phyloP scores from a whole-genome alignment of 495 filamentous ascomycete genomes.

The Penicillium subrubescens region DNA sequence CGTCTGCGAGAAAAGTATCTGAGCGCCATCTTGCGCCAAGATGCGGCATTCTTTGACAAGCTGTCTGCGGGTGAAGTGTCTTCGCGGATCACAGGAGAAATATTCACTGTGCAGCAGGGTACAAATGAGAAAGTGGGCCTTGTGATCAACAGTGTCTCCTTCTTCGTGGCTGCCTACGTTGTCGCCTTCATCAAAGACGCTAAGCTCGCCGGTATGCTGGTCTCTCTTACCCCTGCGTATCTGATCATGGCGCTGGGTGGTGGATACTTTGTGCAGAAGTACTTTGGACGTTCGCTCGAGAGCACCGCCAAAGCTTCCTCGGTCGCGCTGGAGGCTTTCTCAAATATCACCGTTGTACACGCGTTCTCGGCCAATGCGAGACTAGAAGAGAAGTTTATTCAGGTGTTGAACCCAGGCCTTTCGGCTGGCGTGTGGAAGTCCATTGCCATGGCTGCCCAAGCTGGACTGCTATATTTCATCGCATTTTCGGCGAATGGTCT shows the following conservation, averaged over 20 bases:
- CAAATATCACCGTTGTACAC: slow-evolving; percentile 47
- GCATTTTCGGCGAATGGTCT: slow-evolving; percentile 63
- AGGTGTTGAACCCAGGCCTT: slow-evolving; percentile 41
- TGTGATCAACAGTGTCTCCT: slow-evolving; percentile 54
- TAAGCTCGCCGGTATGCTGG: slow-evolving; percentile 35
- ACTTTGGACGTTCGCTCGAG: slow-evolving; percentile 50
- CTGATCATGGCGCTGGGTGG: slow-evolving; percentile 64
- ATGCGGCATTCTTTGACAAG: slow-evolving; percentile 60
- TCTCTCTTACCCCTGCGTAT: slow-evolving; percentile 63
- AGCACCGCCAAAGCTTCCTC: slow-evolving; percentile 46
- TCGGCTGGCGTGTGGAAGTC: slow-evolving; percentile 57
- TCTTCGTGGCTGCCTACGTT: slow-evolving; percentile 63
- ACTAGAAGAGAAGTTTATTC: slow-evolving; percentile 54
- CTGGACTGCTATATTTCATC: slow-evolving; percentile 64
- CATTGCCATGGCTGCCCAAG: slow-evolving; percentile 53
- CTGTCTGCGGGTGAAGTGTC: slow-evolving; percentile 58
- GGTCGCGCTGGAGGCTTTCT: slow-evolving; percentile 46
- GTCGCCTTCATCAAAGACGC: slow-evolving; percentile 62
- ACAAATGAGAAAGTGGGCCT: slow-evolving; percentile 69
- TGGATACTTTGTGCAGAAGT: slow-evolving; percentile 59
- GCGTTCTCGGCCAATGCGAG: slow-evolving; percentile 43
- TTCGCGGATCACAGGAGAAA: slow-evolving; percentile 57
- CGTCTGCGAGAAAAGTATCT: slow-evolving; percentile 61
- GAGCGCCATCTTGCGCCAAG: slow-evolving; percentile 56
- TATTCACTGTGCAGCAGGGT: slow-evolving; percentile 58